phyloP scores from a whole-genome alignment of 768 basidiomycete genomes.

The Podaxis pistillaris region DNA sequence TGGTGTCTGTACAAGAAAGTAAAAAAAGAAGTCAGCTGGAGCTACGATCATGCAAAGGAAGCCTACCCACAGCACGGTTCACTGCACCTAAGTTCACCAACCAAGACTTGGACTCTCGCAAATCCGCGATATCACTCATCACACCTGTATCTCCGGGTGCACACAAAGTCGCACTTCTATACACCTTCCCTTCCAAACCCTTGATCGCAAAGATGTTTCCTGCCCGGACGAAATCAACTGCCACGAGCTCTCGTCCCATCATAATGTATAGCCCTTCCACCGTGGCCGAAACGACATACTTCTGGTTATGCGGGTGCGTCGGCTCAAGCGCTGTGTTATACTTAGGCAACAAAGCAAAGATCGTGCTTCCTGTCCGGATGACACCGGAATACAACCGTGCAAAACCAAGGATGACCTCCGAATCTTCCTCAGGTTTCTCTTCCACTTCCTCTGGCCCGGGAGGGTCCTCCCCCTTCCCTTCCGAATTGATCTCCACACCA shows the following conservation, averaged over 20 bases:
- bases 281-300: conserved; percentile 56
- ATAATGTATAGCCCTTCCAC: conserved; percentile 87
- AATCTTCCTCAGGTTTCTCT: conserved; percentile 28
- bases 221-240: conserved; percentile 78
- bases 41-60: not conserved
- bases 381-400: conserved; percentile 92
- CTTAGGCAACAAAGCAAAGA: conserved; percentile 86
- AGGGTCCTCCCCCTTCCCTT: conserved; percentile 8
- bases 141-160: conserved; percentile 48
- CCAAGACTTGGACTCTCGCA: conserved; percentile 41
- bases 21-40: not conserved
- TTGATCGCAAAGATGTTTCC: conserved; percentile 94
- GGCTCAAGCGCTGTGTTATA: conserved; percentile 66
- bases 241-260: conserved; percentile 96
- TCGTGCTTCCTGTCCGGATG: conserved; percentile 55
- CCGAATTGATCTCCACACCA: conserved; percentile 15
- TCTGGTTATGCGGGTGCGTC: conserved; percentile 64
- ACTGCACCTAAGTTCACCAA: conserved; percentile 83
- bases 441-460: conserved; percentile 17
- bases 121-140: conserved; percentile 30
- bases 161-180: conserved; percentile 89
- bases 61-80: conserved; percentile 53
- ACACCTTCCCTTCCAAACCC: conserved; percentile 87
- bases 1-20: conserved; percentile 47
- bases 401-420: conserved; percentile 86